Conservation (phyloP, 1,139 yeast species). For the Yamadazyma pseudoaaseri region DNA sequence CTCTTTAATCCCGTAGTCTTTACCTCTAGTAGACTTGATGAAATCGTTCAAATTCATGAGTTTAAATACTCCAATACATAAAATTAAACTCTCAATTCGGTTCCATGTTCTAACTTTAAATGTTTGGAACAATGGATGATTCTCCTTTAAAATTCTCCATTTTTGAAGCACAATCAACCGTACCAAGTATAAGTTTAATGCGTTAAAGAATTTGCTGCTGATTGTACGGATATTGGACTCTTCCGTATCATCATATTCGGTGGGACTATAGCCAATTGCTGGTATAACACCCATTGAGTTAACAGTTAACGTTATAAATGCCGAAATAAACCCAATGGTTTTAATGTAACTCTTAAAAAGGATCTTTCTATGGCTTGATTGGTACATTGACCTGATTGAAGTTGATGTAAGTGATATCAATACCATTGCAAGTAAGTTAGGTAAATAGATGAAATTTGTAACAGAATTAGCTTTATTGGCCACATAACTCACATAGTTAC, state of each 20-base stretch:
- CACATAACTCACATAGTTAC: conserved; percentile 21
- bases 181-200: conserved; percentile 33
- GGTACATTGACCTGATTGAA: conserved; percentile 19
- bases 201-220: conserved; percentile 28
- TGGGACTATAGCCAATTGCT: conserved; percentile 20
- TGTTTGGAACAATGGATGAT: conserved; percentile 33
- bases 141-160: conserved; percentile 43
- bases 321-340: conserved; percentile 35
- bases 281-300: conserved; percentile 29
- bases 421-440: conserved; percentile 37
- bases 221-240: conserved; percentile 23
- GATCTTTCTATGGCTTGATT: conserved; percentile 22
- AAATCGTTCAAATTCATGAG: conserved; percentile 40
- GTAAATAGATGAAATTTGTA: conserved; percentile 36
- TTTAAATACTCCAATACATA: conserved; percentile 41
- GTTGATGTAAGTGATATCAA: conserved; percentile 38
- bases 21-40: conserved; percentile 19
- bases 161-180: conserved; percentile 38
- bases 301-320: conserved; percentile 26
- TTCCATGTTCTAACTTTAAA: conserved; percentile 31
- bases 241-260: conserved; percentile 15
- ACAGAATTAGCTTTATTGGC: conserved; percentile 30
- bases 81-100: conserved; percentile 31
- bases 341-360: conserved; percentile 37
- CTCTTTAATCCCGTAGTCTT: conserved; percentile 17